These are phyloP conservation scores for Phalaenopsis hybrid DNA, from an alignment of 116 monocot species.

Conservation along the genomic window DNA sequence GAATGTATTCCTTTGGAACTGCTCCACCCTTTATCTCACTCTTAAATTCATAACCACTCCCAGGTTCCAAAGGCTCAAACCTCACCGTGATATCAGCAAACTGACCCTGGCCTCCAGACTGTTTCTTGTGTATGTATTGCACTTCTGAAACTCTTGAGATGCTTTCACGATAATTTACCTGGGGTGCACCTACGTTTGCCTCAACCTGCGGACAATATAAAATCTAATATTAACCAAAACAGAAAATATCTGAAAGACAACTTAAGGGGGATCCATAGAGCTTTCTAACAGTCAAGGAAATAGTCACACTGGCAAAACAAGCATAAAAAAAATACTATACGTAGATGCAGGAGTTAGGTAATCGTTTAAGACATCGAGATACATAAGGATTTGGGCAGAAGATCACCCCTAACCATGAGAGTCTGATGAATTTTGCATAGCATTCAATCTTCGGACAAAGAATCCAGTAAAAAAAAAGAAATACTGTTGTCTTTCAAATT, in stretches of 20 bases:
- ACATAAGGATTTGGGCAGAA: neutral
- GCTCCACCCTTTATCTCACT: conserved; percentile 93
- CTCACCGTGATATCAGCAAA: conserved; percentile 91
- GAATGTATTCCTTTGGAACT: conserved; percentile 91
- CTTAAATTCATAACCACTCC: conserved; percentile 95
- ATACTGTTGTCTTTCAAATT: neutral
- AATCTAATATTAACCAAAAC: neutral
- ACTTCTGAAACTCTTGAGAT: conserved; percentile 75
- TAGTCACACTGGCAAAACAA: neutral
- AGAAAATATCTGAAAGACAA: neutral
- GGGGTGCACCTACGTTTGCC: conserved; percentile 96
- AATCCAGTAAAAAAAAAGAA: neutral
- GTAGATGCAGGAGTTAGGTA: neutral
- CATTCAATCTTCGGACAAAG: neutral
- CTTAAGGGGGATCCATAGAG: neutral
- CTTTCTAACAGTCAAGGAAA: neutral
- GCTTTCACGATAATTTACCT: conserved; percentile 98
- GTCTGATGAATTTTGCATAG: neutral
- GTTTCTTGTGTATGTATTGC: conserved; percentile 90
- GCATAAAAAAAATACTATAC: neutral
- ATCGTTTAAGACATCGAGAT: neutral
- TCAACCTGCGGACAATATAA: conserved; percentile 54
- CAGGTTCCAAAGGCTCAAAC: conserved; percentile 86
- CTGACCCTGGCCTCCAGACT: conserved; percentile 90
- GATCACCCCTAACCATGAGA: neutral